Evolutionary conservation across 1,284 basidiomycete species (phyloP).

Genomic region (Malassezia furfur): DNA sequence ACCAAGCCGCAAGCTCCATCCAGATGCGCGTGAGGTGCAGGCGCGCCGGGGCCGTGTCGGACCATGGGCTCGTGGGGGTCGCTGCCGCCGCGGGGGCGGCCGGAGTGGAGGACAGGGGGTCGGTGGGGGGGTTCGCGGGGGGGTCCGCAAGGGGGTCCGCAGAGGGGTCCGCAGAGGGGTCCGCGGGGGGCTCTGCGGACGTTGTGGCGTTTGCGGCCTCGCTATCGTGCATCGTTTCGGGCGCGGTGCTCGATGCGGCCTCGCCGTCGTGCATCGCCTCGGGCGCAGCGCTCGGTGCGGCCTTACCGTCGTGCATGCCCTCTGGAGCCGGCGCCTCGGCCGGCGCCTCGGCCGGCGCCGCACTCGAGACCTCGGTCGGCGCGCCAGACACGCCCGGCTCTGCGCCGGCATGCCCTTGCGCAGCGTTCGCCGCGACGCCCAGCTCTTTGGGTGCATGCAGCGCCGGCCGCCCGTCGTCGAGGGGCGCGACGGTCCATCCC

Average conservation of each 20-base stretch:
- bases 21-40: not conserved
- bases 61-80: no score
- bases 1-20: slow-evolving; percentile 13
- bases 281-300: no score
- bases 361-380: no score
- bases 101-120: not conserved
- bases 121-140: not conserved
- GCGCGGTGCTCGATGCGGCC: no score
- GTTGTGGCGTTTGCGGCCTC: no score
- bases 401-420: no score
- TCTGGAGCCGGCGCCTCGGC: not conserved
- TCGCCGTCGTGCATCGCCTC: no score
- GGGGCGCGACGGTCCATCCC: slow-evolving; percentile 6
- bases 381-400: not conserved
- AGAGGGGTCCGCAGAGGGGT: not conserved
- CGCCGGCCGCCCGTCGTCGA: slow-evolving; percentile 8
- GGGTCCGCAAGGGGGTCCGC: not conserved
- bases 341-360: not conserved
- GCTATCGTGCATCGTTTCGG: no score
- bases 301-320: no score
- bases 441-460: slow-evolving; percentile 3
- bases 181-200: no score
- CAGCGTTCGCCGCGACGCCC: no score
- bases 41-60: no score
- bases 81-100: not conserved